Conservation (phyloP, 768 basidiomycete species). For the Phaffia australis region DNA sequence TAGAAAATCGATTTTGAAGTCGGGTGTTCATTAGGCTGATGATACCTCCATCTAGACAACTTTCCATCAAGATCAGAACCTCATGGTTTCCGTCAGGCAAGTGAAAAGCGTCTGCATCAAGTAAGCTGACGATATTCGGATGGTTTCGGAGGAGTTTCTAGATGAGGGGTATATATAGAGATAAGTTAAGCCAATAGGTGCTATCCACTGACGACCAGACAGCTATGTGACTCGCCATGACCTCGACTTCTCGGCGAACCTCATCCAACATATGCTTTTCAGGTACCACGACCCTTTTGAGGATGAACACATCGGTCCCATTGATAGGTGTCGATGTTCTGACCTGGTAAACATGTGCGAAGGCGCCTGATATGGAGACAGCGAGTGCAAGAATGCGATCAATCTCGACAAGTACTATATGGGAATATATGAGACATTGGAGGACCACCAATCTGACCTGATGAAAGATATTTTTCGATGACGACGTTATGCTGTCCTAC, state of each 20-base stretch:
- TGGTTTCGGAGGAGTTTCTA: constrained; percentile 84
- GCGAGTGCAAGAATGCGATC: too few species aligned
- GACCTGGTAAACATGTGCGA: constrained; percentile 95
- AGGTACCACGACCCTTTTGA: constrained; percentile 89
- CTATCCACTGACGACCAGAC: not conserved
- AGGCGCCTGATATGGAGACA: constrained; percentile 57
- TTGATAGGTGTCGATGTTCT: constrained; percentile 72
- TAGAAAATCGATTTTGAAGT: constrained; percentile 82
- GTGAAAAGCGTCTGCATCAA: constrained; percentile 57
- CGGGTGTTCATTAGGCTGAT: constrained; percentile 99
- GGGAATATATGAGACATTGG: not conserved
- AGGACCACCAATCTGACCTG: constrained; percentile 48
- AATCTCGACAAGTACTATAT: too few species aligned
- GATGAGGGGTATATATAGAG: constrained; percentile 27
- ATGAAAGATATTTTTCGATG: constrained; percentile 87
- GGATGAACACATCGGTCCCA: constrained; percentile 86
- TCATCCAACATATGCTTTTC: constrained; percentile 81
- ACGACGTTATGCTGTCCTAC: constrained; percentile 74
- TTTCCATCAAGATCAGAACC: constrained; percentile 99
- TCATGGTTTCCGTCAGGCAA: constrained; percentile 76
- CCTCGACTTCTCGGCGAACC: constrained; percentile 94
- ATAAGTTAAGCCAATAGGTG: not conserved
- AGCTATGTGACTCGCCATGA: constrained; percentile 61
- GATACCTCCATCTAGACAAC: constrained; percentile 90
- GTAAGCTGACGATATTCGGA: constrained; percentile 88